phyloP scores from a whole-genome alignment of 805 yeast species.

The Priceomyces haplophilus region DNA sequence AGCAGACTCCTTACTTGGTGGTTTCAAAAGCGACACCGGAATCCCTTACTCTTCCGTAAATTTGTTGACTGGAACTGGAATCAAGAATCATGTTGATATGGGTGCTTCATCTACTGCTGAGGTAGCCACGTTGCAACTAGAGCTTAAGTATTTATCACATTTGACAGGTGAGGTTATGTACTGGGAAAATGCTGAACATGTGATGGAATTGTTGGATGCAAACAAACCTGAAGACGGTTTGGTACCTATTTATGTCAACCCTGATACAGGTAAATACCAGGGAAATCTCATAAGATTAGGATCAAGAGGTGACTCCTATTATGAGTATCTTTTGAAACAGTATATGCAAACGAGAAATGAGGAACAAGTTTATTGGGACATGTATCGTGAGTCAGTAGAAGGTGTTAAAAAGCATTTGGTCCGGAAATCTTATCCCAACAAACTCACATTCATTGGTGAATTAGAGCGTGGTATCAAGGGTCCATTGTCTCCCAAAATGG shows the following conservation, averaged over 20 bases:
- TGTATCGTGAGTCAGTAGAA: conserved; percentile 73
- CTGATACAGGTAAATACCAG: conserved; percentile 67
- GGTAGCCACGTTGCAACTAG: conserved; percentile 82
- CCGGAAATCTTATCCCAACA: conserved; percentile 57
- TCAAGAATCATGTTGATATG: conserved; percentile 56
- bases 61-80: conserved; percentile 59
- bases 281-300: conserved; percentile 75
- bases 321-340: conserved; percentile 84
- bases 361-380: conserved; percentile 59
- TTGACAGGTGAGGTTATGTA: conserved; percentile 76
- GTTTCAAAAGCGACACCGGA: conserved; percentile 64
- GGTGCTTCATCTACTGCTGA: conserved; percentile 92
- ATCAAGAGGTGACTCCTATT: conserved; percentile 89
- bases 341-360: conserved; percentile 69
- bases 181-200: conserved; percentile 76
- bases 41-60: conserved; percentile 80
- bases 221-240: conserved; percentile 69
- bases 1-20: conserved; percentile 69
- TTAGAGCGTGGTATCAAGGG: conserved; percentile 65
- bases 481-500: conserved; percentile 71
- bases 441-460: conserved; percentile 73
- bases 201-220: conserved; percentile 65
- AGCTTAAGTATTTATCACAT: conserved; percentile 75
- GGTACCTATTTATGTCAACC: conserved; percentile 76
- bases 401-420: conserved; percentile 74